phyloP scores from a whole-genome alignment of 73 alveolate genomes.

The Tetrahymena borealis region DNA sequence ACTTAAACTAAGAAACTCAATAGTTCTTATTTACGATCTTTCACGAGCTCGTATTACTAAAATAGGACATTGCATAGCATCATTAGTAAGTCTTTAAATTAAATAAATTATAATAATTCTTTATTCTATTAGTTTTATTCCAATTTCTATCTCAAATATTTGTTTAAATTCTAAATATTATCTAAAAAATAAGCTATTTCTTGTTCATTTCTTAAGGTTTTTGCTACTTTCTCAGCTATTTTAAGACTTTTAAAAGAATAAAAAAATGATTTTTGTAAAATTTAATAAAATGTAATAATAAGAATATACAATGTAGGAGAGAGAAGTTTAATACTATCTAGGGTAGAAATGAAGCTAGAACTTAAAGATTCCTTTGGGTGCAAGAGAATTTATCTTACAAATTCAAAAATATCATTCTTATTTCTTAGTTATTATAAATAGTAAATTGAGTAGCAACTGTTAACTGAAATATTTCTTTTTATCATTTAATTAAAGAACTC shows the following conservation, averaged over 20 bases:
- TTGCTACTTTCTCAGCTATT: neutral
- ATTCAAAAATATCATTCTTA: neutral
- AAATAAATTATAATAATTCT: neutral
- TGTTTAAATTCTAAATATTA: neutral
- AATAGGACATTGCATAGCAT: neutral
- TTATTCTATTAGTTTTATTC: neutral
- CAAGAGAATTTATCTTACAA: neutral
- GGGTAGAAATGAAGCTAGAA: neutral
- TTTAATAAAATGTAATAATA: too few relatives aligned
- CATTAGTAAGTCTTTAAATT: neutral
- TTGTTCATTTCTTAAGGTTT: neutral
- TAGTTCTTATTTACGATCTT: neutral
- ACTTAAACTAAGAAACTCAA: neutral
- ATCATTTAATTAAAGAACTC: neutral
- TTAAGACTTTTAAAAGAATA: too few relatives aligned
- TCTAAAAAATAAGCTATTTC: neutral
- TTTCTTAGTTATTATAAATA: neutral
- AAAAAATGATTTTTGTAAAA: too few relatives aligned
- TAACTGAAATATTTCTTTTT: neutral
- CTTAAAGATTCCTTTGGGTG: neutral
- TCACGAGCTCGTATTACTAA: neutral
- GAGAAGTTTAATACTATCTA: neutral
- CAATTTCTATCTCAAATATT: neutral
- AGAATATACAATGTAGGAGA: neutral
- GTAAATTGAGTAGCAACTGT: neutral